phyloP scores from a whole-genome alignment of 2,329 filamentous ascomycete species.

The Neofusicoccum umdonicola region DNA sequence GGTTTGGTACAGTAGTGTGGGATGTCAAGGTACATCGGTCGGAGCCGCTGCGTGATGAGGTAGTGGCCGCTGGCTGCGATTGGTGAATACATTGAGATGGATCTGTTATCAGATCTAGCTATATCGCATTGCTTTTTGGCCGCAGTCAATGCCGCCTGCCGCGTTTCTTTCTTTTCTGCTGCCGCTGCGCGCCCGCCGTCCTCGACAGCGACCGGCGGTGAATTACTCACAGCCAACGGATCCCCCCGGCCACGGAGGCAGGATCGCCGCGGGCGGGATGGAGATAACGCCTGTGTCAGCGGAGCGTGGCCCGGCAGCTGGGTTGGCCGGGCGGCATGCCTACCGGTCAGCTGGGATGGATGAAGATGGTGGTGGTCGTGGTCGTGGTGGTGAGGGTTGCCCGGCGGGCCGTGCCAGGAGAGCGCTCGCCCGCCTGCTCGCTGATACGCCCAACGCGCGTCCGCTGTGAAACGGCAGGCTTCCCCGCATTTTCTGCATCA shows the following conservation, averaged over 20 bases:
- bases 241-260: background rate
- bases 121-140: background rate
- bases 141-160: background rate
- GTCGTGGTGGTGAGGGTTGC: background rate
- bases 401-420: background rate
- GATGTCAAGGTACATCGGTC: background rate
- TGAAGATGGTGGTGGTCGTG: background rate
- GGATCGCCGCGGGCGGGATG: background rate
- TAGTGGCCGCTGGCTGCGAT: background rate
- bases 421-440: background rate
- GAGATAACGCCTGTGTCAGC: background rate
- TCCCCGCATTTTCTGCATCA: slow-evolving; percentile 10
- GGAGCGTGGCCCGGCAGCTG: background rate
- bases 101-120: background rate
- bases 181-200: background rate
- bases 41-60: background rate
- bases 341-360: slow-evolving; percentile 6
- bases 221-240: background rate
- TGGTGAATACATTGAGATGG: background rate
- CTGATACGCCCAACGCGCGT: background rate
- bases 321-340: background rate
- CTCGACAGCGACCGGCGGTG: background rate
- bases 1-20: background rate
- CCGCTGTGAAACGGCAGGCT: slow-evolving; percentile 10
- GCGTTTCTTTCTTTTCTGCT: background rate